Evolutionary conservation across 108 stramenopile genomes (phyloP).

Genomic region (Skeletonema tropicum): DNA sequence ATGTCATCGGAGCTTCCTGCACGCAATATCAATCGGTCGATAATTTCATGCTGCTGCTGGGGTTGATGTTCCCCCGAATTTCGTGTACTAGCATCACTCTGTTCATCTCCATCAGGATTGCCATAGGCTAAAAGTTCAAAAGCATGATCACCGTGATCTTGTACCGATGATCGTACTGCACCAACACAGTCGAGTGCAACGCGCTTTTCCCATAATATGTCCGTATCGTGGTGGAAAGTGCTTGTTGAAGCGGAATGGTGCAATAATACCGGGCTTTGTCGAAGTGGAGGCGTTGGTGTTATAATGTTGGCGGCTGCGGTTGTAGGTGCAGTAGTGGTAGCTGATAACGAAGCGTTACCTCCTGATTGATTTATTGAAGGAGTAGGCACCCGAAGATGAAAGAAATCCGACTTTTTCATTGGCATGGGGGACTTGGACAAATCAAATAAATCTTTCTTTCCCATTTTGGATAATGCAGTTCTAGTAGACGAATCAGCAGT

Average conservation of each 20-base stretch:
- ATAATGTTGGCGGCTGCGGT: no score
- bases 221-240: constrained; percentile 42
- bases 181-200: constrained; percentile 71
- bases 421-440: constrained; percentile 68
- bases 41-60: constrained; percentile 21
- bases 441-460: constrained; percentile 29
- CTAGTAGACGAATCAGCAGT: background rate
- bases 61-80: constrained; percentile 10
- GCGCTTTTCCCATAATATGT: constrained; percentile 75
- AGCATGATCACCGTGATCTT: constrained; percentile 62
- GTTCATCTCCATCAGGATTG: constrained; percentile 23
- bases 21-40: constrained; percentile 59
- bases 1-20: constrained; percentile 62
- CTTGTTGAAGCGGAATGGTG: constrained; percentile 30
- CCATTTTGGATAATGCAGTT: background rate
- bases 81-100: constrained; percentile 14
- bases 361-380: constrained; percentile 13
- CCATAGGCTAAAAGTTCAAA: constrained; percentile 70
- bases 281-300: background rate
- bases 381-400: constrained; percentile 8
- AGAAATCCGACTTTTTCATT: constrained; percentile 31
- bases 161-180: constrained; percentile 72
- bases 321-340: background rate
- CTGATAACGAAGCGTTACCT: background rate
- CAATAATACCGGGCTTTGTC: background rate